A percentile compares a stretch with the other conserved stretches of the same genome.
Evolutionary conservation across 2,329 filamentous ascomycete species (phyloP).

Genomic region (Pseudonectria buxi): DNA sequence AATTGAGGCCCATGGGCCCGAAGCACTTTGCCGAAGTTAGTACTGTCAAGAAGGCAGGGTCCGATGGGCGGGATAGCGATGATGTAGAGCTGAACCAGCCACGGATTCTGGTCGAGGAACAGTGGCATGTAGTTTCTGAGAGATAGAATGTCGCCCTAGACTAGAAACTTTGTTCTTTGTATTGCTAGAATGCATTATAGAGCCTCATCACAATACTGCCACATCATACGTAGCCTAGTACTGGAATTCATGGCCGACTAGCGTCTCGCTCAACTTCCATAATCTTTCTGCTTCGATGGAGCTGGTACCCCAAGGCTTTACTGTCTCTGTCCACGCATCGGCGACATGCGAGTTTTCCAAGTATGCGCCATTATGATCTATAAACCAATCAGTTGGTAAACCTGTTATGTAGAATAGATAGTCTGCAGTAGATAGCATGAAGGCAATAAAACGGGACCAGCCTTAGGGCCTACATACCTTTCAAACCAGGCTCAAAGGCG

Average conservation of each 20-base stretch:
- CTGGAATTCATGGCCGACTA: conserved; percentile 36
- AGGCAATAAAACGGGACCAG: too few relatives aligned
- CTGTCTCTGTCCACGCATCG: conserved; percentile 22
- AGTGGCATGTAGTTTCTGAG: background rate
- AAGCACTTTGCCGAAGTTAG: too few relatives aligned
- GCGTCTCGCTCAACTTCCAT: conserved; percentile 39
- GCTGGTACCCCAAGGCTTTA: conserved; percentile 26
- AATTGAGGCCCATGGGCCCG: too few relatives aligned
- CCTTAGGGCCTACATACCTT: conserved; percentile 7
- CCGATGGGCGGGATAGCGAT: too few relatives aligned
- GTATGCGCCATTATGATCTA: conserved; percentile 27
- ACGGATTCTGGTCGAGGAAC: background rate
- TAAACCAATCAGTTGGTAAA: background rate
- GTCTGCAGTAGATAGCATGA: too few relatives aligned
- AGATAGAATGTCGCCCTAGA: too few relatives aligned
- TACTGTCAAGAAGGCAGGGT: too few relatives aligned
- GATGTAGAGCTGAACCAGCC: too few relatives aligned
- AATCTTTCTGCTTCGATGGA: conserved; percentile 33
- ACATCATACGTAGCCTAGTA: too few relatives aligned
- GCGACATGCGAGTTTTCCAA: conserved; percentile 27
- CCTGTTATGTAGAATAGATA: background rate
- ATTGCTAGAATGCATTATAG: too few relatives aligned
- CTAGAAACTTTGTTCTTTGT: too few relatives aligned
- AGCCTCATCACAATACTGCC: too few relatives aligned
- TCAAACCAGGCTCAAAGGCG: conserved; percentile 30